Evolutionary conservation across 306 rosid genomes (phyloP), one percentile per base, ranked within the genome.

Genomic region (Vicia villosa): DNA sequence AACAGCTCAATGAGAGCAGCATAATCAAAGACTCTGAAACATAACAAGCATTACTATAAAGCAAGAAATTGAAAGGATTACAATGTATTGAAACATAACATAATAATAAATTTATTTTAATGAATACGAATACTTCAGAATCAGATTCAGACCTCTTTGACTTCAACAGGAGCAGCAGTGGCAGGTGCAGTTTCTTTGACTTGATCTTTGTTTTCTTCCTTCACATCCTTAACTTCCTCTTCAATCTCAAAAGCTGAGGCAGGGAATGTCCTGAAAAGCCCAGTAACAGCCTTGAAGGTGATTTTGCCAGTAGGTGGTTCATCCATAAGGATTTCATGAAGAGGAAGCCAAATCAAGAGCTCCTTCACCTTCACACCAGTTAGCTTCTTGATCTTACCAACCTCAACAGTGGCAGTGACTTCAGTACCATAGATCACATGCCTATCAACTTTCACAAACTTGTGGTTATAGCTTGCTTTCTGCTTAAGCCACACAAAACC

Each of bases 351-450:
- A 24, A 94, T 0, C 79, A 91, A 37, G 3, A 94, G 89, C 87
- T 91, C 99, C 82, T 91, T 94, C 26, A 86, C 72, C 82, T 89
- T 88, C 61, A 94, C 99, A n/a, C 99, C 99, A 1, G 86, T 94
- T 2, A 94, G 92, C 76, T 91, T 94, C 86, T 78, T 91, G 85
- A 94, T 94, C 87, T 75, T 94, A 52, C 84, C 83, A 2, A 24
- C 16, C 80, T 89, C 96, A 10, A 89, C 87, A 42, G 11, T 11
- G 20, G 97, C 99, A 1, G 97, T 86, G 52, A 91, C 96, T 47
- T 91, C 96, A 14, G 92, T 28, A 10, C 83, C 96, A 50, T 89
- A 95, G 1, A 81, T 47, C 5, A 78, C 90, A 8, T 72, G 81
- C 86, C 68, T 91, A 71, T 89, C 95, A 57, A 95, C n/a, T n/a